Evolutionary conservation across 2,329 filamentous ascomycete genomes (phyloP), one percentile per base, ranked within the genome.

Genomic region (Xylaria sp.): DNA sequence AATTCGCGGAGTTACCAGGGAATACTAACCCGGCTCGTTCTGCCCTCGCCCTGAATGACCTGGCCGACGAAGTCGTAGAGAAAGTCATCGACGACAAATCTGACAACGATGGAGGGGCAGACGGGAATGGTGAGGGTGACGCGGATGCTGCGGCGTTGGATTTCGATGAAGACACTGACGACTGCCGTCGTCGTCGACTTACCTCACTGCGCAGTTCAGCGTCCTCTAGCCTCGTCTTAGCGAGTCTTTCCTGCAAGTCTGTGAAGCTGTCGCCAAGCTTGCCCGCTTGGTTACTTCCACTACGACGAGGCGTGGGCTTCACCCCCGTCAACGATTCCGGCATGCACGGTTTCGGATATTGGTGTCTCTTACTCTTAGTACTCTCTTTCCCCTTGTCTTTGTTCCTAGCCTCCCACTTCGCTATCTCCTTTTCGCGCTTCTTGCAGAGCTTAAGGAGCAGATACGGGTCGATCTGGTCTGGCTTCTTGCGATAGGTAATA

Each of bases 381-480:
- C 38, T 15, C 33, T 46, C 51, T 40, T 5, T 15, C 15, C 47
- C 33, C 40, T 31, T 60, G 14, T 33, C 28, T 8, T 21, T 17
- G 23, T 43, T 12, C 40, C 25, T 58, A 21, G 31, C 38, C 17
- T 53, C 28, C 6, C 12, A 4, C 25, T 25, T 59, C 17, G 37
- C 57, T 0, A 58, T 11, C 11, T 43, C 33, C 17, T 15, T 58
- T 2, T 61, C 53, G 11, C 60, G 50, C 23, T 53, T 42, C n/a
- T 51, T 46, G 0, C n/a, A 37, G 1, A 66, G 46, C 19, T 33
- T 21, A 1, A 14, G 3, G 1, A 64, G 9, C 3, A 66, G 9
- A 0, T 17, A 6, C 2, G 64, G 54, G 14, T 66, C 64, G 11
- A 64, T 50, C 11, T 66, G 57, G 11, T 47, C 5, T 8, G 55